Base-by-base conservation (phyloP, 73 alveolate genomes). In the Blepharisma japonicum region DNA sequence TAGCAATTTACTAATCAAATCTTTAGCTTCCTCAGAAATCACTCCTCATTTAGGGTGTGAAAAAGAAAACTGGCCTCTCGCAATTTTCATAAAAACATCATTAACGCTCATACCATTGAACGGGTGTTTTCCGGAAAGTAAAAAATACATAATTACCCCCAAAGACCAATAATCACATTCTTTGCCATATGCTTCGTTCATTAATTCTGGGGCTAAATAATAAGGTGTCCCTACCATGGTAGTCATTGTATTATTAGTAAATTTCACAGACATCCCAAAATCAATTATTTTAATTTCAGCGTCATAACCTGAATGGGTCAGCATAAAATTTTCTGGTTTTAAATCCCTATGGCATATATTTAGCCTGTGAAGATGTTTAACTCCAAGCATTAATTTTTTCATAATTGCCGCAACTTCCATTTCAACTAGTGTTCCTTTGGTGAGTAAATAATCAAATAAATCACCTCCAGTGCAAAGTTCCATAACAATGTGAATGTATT, bases 321-420 rank as follows among this genome's bases (percentile, higher is more conserved):
- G 18, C 86, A 96, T 77, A 46, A 96, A 91, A 79, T 96, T 96
- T 71, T 96, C 99, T 5, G 99, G 99, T 55, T 96, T 96, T 45
- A 96, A 81, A 82, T 96, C 99, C 56, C 99, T 77, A 81, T 96
- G 99, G 47, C 96, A 92, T 45, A 96, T 80, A 20, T 94, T 94
- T 55, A 86, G 81, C 55, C 87, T 80, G 84, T 96, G 99, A 38
- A 94, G 83, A 87, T 96, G 96, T 56, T 91, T 94, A 7, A 94
- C 92, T 5, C 98, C 99, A 66, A 70, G 61, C 71, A 87, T 77
- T 42, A 87, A 85, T 83, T 78, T 82, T 42, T 77, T 23, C 39
- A 87, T 87, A 25, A 87, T 78, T 32, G 51, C 67, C 6, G 79
- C 79, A 38, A 76, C 79, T 68, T 68, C 32, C 8, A 6, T 27